A percentile compares a stretch with the other conserved stretches of the same genome.
These are phyloP conservation scores for Exserohilum turcica DNA, from an alignment of 2,329 filamentous ascomycete species.

Conservation along the genomic window DNA sequence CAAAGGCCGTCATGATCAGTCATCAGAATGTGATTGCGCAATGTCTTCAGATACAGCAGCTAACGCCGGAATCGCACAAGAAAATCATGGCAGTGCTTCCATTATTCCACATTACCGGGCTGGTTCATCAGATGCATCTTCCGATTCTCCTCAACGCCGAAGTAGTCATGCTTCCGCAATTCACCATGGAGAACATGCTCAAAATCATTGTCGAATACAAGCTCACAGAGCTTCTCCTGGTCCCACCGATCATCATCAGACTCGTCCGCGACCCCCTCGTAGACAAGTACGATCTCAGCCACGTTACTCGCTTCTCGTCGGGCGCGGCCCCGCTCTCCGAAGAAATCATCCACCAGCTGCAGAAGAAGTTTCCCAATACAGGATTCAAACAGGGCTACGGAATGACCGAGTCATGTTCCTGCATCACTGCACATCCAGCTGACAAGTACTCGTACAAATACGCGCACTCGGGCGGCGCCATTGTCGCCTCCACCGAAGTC, in stretches of 20 bases:
- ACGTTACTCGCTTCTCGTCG: slow-evolving; percentile 62
- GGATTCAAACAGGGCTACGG: slow-evolving; percentile 71
- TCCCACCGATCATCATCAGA: slow-evolving; percentile 65
- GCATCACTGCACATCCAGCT: slow-evolving; percentile 66
- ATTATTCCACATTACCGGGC: slow-evolving; percentile 45
- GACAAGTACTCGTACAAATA: slow-evolving; percentile 63
- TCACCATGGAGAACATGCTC: slow-evolving; percentile 62
- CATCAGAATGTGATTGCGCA: slow-evolving; percentile 56
- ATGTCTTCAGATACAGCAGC: slow-evolving; percentile 60
- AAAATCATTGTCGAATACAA: slow-evolving; percentile 53
- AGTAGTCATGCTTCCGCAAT: slow-evolving; percentile 67
- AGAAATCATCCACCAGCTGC: slow-evolving; percentile 62
- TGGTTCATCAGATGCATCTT: slow-evolving; percentile 60
- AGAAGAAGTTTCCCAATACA: slow-evolving; percentile 62
- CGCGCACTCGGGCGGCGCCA: slow-evolving; percentile 60
- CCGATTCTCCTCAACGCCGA: slow-evolving; percentile 68
- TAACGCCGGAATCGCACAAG: slow-evolving; percentile 50
- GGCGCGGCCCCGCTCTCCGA: slow-evolving; percentile 65
- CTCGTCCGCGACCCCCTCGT: slow-evolving; percentile 63
- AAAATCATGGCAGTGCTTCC: slow-evolving; percentile 44
- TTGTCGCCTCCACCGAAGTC: slow-evolving; percentile 64
- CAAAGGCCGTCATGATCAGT: slow-evolving; percentile 46
- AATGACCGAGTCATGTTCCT: slow-evolving; percentile 70
- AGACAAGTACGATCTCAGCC: slow-evolving; percentile 61
- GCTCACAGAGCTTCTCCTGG: slow-evolving; percentile 57